Evolutionary conservation across 2,329 filamentous ascomycete species (phyloP), one percentile per base, ranked within the genome.

Genomic region (Pseudopithomyces chartarum): DNA sequence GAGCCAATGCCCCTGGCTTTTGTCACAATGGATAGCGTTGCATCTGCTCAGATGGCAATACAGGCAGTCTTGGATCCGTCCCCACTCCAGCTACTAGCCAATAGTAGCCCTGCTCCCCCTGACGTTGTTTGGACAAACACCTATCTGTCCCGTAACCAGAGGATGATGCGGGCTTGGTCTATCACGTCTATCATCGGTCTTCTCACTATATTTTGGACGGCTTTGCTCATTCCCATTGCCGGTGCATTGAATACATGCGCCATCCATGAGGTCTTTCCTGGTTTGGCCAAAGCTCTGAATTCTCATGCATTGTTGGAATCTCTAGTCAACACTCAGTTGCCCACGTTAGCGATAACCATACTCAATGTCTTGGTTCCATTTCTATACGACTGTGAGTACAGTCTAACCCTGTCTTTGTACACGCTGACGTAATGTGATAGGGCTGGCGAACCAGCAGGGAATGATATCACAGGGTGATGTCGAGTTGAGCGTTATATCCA

Each of bases 91-190:
- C 83, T 99, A 6, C 81, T 97, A 52, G 93, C 94, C 8, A 93
- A 92, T 57, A 84, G 90, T 26, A 93, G 94, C 2, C 95, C 95
- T 0, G 88, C 94, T 1, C 95, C 95, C 0, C 87, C 90, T 0
- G 94, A 98, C 71, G 88, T 99, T n/a, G 86, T 98, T 11, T 99
- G 96, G 95, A 84, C 84, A 60, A 97, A 98, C 70, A 98, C 92
- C 0, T 99, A 99, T 70, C 78, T 92, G 2, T 85, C 90, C 6
- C 87, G 91, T 2, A 83, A 85, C 10, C 83, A 85, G 59, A 88
- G 95, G 13, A 90, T 93, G 74, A 70, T 90, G 23, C 87, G 91
- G 60, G 87, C 91, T 0, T 98, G 94, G 92, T 80, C 82, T 4
- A 89, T 99, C 59, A 98, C 94, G 0, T 76, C 88, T 10, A 85